Evolutionary conservation across 768 basidiomycete species (phyloP).

Genomic region (Coprinopsis cinerea): DNA sequence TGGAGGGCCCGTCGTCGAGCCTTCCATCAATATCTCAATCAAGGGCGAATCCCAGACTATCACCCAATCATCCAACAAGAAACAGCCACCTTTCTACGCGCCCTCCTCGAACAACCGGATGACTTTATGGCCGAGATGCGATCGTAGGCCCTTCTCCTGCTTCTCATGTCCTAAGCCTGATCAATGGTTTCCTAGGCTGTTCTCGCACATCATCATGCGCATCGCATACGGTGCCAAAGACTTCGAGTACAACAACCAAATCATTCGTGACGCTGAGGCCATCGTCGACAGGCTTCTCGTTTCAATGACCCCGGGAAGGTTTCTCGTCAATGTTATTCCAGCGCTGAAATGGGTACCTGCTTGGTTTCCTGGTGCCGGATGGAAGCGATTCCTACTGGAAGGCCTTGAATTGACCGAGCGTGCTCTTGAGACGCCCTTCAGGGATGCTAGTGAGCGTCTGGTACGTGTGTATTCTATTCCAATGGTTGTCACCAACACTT

Average conservation of each 20-base stretch:
- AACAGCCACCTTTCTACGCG: background rate
- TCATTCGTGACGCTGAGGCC: slow-evolving; percentile 27
- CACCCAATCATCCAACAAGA: slow-evolving; percentile 12
- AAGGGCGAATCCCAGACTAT: slow-evolving; percentile 11
- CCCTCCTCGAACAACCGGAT: slow-evolving; percentile 2
- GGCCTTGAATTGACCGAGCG: slow-evolving; percentile 7
- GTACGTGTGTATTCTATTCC: too few species aligned
- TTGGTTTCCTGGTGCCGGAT: slow-evolving; percentile 45
- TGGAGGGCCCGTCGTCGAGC: slow-evolving; percentile 21
- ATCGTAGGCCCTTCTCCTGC: background rate
- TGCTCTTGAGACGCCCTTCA: slow-evolving; percentile 13
- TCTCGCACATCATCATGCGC: background rate
- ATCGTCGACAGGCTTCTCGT: too few species aligned
- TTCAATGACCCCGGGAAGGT: slow-evolving; percentile 26
- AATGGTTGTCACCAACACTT: too few species aligned
- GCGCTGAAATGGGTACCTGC: slow-evolving; percentile 20
- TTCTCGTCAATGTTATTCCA: slow-evolving; percentile 24
- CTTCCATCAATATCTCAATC: slow-evolving; percentile 22
- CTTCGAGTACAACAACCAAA: background rate
- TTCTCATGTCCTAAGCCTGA: background rate
- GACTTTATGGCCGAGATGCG: background rate
- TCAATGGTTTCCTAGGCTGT: background rate
- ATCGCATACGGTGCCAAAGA: background rate
- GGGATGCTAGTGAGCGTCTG: slow-evolving; percentile 12
- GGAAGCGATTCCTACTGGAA: slow-evolving; percentile 27